Percentiles rank a stretch among this genome's conserved stretches.
Conservation (phyloP, 2,329 filamentous ascomycete species). For the Colletotrichum agaves region DNA sequence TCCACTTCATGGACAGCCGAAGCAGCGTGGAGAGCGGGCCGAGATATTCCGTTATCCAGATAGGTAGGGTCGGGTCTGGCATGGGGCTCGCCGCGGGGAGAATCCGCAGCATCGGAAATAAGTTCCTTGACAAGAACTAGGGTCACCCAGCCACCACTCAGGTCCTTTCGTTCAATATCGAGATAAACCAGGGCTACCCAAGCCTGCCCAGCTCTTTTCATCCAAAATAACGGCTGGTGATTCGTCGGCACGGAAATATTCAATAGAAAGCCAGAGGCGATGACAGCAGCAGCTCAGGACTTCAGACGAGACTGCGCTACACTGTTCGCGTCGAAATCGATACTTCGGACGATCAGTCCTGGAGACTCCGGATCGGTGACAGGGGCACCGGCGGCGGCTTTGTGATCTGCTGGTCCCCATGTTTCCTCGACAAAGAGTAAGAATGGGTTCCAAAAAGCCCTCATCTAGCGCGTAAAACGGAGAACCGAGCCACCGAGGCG, state of each 20-base stretch:
- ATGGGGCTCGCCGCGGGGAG: slow-evolving; percentile 1
- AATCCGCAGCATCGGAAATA: slow-evolving; percentile 23
- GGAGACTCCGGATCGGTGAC: slow-evolving; percentile 30
- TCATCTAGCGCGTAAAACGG: neutral
- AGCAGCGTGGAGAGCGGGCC: neutral
- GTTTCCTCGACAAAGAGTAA: slow-evolving; percentile 8
- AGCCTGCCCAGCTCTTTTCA: neutral
- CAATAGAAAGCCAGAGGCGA: slow-evolving; percentile 4
- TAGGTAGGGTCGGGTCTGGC: neutral
- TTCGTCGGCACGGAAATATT: slow-evolving; percentile 12
- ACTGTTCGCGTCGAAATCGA: slow-evolving; percentile 7
- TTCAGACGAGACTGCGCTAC: slow-evolving; percentile 13
- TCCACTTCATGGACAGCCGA: neutral
- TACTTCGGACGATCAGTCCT: slow-evolving; percentile 14
- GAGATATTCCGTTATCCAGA: neutral
- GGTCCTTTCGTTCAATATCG: neutral
- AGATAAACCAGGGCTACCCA: slow-evolving; percentile 24
- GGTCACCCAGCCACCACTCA: slow-evolving; percentile 15
- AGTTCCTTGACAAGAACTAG: slow-evolving; percentile 5
- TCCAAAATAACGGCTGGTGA: neutral
- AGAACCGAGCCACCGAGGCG: slow-evolving; percentile 17
- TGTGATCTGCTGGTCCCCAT: slow-evolving; percentile 18
- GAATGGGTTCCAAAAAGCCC: slow-evolving; percentile 11
- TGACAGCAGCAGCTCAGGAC: neutral
- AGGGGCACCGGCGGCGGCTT: slow-evolving; percentile 17